phyloP scores from a whole-genome alignment of 495 filamentous ascomycete species.

The Platismatia glauca region DNA sequence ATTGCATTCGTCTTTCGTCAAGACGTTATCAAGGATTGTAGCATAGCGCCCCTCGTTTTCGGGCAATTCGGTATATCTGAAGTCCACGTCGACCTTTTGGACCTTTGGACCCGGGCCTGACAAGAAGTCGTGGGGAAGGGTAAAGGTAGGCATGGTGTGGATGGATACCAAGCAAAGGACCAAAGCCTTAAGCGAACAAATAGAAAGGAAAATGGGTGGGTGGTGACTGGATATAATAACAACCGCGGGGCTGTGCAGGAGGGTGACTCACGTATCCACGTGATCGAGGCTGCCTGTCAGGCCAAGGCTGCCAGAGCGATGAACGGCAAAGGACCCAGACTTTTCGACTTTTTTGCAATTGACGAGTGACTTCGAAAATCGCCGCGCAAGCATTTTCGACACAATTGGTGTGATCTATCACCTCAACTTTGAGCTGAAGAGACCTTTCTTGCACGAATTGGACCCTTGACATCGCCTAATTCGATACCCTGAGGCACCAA shows the following conservation, averaged over 20 bases:
- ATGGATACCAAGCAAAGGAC: neutral
- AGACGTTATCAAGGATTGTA: slow-evolving; percentile 53
- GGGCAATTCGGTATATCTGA: slow-evolving; percentile 45
- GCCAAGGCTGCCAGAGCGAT: neutral
- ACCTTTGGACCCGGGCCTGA: neutral
- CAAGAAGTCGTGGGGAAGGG: neutral
- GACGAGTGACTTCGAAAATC: neutral
- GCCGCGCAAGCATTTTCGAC: neutral
- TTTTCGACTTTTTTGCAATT: neutral
- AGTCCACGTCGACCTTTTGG: slow-evolving; percentile 30
- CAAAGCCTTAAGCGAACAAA: neutral
- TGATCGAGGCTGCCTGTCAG: neutral
- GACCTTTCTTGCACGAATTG: slow-evolving; percentile 32
- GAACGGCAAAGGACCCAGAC: neutral
- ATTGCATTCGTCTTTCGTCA: slow-evolving; percentile 53
- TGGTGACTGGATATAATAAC: neutral
- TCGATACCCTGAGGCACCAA: slow-evolving; percentile 26
- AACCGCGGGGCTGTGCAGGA: neutral
- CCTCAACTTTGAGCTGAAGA: neutral
- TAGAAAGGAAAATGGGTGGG: neutral
- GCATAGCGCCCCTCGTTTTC: slow-evolving; percentile 50
- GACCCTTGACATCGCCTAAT: slow-evolving; percentile 31
- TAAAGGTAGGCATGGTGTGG: neutral
- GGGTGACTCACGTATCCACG: neutral
- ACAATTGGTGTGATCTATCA: neutral